Base-by-base conservation (phyloP, 805 yeast genomes). In the Cyberlindnera lachancei region DNA sequence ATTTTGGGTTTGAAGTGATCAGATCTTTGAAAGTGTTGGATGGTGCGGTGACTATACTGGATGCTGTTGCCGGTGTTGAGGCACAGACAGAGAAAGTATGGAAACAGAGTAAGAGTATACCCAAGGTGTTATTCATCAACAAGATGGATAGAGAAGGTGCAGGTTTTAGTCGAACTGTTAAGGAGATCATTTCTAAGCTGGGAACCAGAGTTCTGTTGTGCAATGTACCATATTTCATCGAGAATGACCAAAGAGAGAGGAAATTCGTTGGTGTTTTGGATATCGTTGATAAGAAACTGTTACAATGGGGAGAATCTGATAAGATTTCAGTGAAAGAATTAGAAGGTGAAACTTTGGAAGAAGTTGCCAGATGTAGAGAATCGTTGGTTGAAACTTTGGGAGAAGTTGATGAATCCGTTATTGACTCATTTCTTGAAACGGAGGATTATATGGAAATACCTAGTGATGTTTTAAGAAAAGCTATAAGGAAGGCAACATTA, bases 71-170 rank as follows among this genome's bases (percentile, higher is more conserved):
- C 3, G 98, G 98, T 10, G 98, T 92, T 1, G 98, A 92, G 54
- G 92, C 97, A 0, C 97, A 92, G 56, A 90, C 98, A 0, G 96
- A 88, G 53, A 90, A 87, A 50, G 97, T 92, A 4, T 92, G 97
- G 96, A 73, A 70, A 41, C 95, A 88, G 56, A 88, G 96, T 1
- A 63, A 61, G 15, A 70, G 68, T 13, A 75, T 92, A 23, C 97
- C 98, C 0, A 69, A 74, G 30, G 63, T 92, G 10, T 77, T 85
- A 10, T 92, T 75, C 52, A 73, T 92, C 21, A 92, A 92, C 56
- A 92, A 92, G 56, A 88, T 92, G 97, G 98, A 92, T 59, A 68
- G 97, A 38, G 81, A 78, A 12, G 98, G 98, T 15, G 95, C 97
- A 1, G 96, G 96, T 0, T 92, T 76, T 53, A 79, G 95, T 41